Evolutionary conservation across 2,329 filamentous ascomycete genomes (phyloP).

Genomic region (Iodosphaeria phyllophila): DNA sequence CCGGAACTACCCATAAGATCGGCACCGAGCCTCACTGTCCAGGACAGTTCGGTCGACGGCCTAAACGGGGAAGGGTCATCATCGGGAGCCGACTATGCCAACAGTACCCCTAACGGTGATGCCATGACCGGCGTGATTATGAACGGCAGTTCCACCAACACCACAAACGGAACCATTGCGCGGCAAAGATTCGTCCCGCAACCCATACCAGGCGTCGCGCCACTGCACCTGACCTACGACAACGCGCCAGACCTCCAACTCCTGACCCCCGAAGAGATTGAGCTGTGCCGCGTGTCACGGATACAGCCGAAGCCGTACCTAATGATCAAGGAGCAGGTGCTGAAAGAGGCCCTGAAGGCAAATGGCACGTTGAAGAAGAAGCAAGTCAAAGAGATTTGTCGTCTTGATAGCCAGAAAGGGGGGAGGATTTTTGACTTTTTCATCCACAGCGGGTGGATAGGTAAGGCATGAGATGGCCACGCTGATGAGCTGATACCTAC

Average conservation of each 20-base stretch:
- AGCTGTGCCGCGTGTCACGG: slow-evolving; percentile 68
- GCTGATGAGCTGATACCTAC: too few relatives aligned
- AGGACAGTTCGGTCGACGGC: slow-evolving; percentile 9
- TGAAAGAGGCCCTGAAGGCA: slow-evolving; percentile 77
- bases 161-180: slow-evolving; percentile 20
- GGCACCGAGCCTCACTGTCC: slow-evolving; percentile 12
- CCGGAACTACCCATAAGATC: slow-evolving; percentile 55
- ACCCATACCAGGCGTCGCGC: slow-evolving; percentile 40
- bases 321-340: slow-evolving; percentile 81
- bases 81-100: slow-evolving; percentile 30
- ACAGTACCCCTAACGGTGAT: slow-evolving; percentile 11
- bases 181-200: slow-evolving; percentile 34
- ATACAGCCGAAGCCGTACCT: slow-evolving; percentile 89
- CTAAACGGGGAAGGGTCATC: slow-evolving; percentile 33
- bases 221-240: slow-evolving; percentile 53
- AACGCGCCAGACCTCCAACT: slow-evolving; percentile 71
- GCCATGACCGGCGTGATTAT: slow-evolving; percentile 6
- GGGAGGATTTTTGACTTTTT: slow-evolving; percentile 87
- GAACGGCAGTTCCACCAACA: slow-evolving; percentile 19
- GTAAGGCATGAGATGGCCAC: slow-evolving; percentile 63
- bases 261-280: slow-evolving; percentile 64
- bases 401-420: slow-evolving; percentile 70
- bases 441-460: slow-evolving; percentile 81
- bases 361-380: slow-evolving; percentile 89
- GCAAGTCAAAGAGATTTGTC: slow-evolving; percentile 69